Evolutionary conservation across 2,329 filamentous ascomycete genomes (phyloP), one percentile per base, ranked within the genome.

Genomic region (Phialocephala sp.): DNA sequence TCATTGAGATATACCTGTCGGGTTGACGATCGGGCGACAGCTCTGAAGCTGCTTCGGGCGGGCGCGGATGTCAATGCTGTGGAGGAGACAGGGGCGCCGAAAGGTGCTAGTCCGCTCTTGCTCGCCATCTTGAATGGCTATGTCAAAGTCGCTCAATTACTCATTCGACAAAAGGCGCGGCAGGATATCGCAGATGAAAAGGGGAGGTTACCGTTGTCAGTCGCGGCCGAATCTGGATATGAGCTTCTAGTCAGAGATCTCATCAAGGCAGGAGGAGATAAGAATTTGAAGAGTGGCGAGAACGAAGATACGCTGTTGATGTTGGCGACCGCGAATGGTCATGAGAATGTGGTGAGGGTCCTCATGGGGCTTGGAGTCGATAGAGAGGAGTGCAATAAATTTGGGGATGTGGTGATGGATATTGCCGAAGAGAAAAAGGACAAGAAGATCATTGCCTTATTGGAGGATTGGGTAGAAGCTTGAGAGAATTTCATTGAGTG

Each of bases 321-420:
- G 0, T 11, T 66, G 8, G 66, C 66, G 1, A 54, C 64, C 12
- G 41, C 20, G 27, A 56, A 66, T 24, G 67, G 66, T 18, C 63
- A 69, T 41, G 54, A 67, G 45, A 64, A 64, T 43, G 62, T 62
- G 43, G 57, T 70, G 2, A 59, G 43, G 22, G 60, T 69, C 12
- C 58, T 70, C 15, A 47, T 70, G 39, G 45, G 62, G 15, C 62
- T 54, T 8, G 58, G 63, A 1, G 64, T 60, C 8, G 63, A 64
- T 62, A 58, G 4, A n/a, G 56, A 62, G 0, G n/a, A 54, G 18
- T 24, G 32, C 14, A 70, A 71, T 54, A 69, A 50, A 45, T 70
- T 70, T 66, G 69, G 65, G 11, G 69, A 69, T 20, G 62, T 39
- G 35, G 68, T 65, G 12, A 37, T 68, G 55, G 69, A 70, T 71